Evolutionary conservation across 495 filamentous ascomycete genomes (phyloP), one percentile per base, ranked within the genome.

Genomic region (Mycothermus thermophilus): DNA sequence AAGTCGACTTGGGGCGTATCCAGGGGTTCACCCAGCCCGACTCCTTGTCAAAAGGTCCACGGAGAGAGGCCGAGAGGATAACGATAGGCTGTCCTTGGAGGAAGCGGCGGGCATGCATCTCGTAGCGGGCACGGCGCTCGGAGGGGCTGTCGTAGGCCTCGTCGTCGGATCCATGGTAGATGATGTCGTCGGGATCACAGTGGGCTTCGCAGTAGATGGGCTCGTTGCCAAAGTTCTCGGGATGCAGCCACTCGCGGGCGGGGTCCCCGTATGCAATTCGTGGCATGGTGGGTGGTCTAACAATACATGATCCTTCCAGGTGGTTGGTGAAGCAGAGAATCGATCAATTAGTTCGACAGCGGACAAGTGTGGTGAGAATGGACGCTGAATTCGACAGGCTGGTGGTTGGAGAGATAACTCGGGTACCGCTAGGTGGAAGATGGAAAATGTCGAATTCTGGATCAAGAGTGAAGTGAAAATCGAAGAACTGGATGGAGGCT

Each of bases 11-110:
- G 1, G 50, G 55, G 8, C 35, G 54, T n/a, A n/a, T n/a, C 79
- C 75, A 82, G 0, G 77, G 79, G 42, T 83, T 83, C 16, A 43
- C 40, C 79, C 79, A 83, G 18, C 61, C 66, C 1, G 62, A 55
- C 5, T 51, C 36, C 44, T 41, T 51, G 11, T 73, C 66, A 32
- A 83, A 77, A 1, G 79, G 79, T 0, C 79, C 79, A 14, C 56
- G 63, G 12, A 83, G 54, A 8, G 63, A 61, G 9, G 78, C 73
- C 4, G 77, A 79, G 2, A 75, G 50, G 12, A 86, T 67, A 35
- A 70, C 65, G 1, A 78, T 41, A 2, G 66, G 62, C 21, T 60
- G 59, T 1, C 78, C 77, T 12, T 64, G 50, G 17, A 80, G 58
- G 41, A 75, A 83, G 11, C 68, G 55, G 22, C 66, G 57, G 7